Evolutionary conservation across 78 protist genomes (phyloP).

Genomic region (Cavenderia fasciculata): DNA sequence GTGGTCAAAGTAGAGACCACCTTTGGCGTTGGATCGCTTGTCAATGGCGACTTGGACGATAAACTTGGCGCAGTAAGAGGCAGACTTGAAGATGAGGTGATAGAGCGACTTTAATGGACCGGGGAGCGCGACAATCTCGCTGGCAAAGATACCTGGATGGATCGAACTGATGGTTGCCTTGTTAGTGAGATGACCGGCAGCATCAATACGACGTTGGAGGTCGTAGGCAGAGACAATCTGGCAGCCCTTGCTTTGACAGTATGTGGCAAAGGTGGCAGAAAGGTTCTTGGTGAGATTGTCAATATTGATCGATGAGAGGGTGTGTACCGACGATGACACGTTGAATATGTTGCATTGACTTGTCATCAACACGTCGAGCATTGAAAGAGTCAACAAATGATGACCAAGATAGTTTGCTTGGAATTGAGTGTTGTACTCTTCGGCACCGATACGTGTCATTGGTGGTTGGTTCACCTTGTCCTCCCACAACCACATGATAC

Average conservation of each 20-base stretch:
- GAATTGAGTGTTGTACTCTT: slow-evolving; percentile 57
- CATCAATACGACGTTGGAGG: background rate
- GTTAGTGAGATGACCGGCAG: background rate
- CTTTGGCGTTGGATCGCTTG: background rate
- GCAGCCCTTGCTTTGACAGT: slow-evolving; percentile 50
- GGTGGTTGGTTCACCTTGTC: slow-evolving; percentile 35
- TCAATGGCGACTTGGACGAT: slow-evolving; percentile 10
- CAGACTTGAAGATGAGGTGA: slow-evolving; percentile 42
- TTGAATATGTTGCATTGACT: slow-evolving; percentile 12
- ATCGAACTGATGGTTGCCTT: background rate
- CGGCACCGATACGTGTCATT: background rate
- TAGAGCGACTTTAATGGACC: slow-evolving; percentile 31
- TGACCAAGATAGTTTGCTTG: slow-evolving; percentile 74
- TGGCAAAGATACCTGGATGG: slow-evolving; percentile 71
- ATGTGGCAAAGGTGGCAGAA: slow-evolving; percentile 11
- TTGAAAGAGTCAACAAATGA: slow-evolving; percentile 20
- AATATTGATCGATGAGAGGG: background rate
- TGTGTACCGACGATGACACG: slow-evolving; percentile 43
- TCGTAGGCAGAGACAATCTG: slow-evolving; percentile 51
- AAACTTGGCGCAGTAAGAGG: slow-evolving; percentile 39
- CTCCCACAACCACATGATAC: slow-evolving; percentile 70
- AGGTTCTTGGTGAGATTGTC: slow-evolving; percentile 8
- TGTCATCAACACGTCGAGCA: slow-evolving; percentile 12
- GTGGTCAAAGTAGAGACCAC: slow-evolving; percentile 44
- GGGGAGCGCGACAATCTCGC: slow-evolving; percentile 57